A percentile compares a stretch with the other conserved stretches of the same genome.
Conservation (phyloP, 2,329 filamentous ascomycete species). For the Ophiostoma angusticollis region DNA sequence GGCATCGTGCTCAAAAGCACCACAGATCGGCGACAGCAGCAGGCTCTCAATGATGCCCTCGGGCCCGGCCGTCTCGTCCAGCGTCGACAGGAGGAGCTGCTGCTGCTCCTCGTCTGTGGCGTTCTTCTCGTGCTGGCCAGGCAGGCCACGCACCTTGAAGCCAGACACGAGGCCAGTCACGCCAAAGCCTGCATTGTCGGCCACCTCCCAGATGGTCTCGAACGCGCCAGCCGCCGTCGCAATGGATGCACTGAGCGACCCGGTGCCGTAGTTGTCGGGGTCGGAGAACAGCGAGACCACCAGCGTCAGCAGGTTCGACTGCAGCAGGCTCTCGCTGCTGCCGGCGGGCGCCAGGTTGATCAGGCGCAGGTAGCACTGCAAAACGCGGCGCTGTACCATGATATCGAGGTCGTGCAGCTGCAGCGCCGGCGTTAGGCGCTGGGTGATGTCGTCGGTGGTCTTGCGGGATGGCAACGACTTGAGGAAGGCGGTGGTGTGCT, state of each 20-base stretch:
- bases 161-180: conserved; percentile 75
- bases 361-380: conserved; percentile 90
- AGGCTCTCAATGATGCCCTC: conserved; percentile 52
- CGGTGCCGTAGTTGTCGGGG: conserved; percentile 75
- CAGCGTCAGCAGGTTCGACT: conserved; percentile 81
- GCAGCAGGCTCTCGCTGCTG: conserved; percentile 71
- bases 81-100: conserved; percentile 19
- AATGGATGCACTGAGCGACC: conserved; percentile 78
- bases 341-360: conserved; percentile 78
- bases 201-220: conserved; percentile 89
- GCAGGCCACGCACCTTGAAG: conserved; percentile 57
- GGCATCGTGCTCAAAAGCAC: conserved; percentile 81
- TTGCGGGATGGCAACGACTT: conserved; percentile 73
- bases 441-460: conserved; percentile 71
- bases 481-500: conserved; percentile 86
- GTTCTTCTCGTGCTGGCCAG: conserved; percentile 49
- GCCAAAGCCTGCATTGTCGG: conserved; percentile 89
- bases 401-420: conserved; percentile 83
- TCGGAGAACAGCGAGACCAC: conserved; percentile 89
- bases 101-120: conserved; percentile 20
- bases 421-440: conserved; percentile 70
- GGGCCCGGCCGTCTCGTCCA: conserved; percentile 41
- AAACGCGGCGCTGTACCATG: conserved; percentile 83
- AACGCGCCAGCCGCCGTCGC: conserved; percentile 81
- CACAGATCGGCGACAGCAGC: conserved; percentile 59